Conservation (phyloP, 192 early-diverging fungal genomes). For the Jimgerdemannia lactiflua region DNA sequence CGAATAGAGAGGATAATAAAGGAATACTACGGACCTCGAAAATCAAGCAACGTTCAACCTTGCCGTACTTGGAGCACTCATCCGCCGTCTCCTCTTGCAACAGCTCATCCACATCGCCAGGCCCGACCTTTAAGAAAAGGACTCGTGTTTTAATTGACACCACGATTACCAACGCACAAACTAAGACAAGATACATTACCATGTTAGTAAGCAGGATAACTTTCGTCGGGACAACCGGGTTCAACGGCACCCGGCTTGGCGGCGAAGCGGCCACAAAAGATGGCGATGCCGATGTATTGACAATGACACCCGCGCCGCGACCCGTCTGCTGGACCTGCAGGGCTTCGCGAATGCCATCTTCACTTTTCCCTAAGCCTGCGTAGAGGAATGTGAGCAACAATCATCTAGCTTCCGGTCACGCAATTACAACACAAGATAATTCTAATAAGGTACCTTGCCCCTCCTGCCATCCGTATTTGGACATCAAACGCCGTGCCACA, state of each 20-base stretch:
- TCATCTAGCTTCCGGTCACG: neutral
- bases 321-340: slow-evolving; percentile 30
- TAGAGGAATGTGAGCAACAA: neutral
- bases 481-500: slow-evolving; percentile 27
- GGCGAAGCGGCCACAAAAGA: neutral
- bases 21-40: slow-evolving; percentile 46
- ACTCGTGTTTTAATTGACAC: too few relatives aligned
- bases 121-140: slow-evolving; percentile 33
- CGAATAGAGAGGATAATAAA: neutral
- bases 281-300: slow-evolving; percentile 13
- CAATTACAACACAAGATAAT: neutral
- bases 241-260: neutral
- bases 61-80: slow-evolving; percentile 77
- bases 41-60: slow-evolving; percentile 65
- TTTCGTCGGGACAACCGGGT: neutral
- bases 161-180: too few relatives aligned
- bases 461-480: slow-evolving; percentile 44
- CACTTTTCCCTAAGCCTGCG: slow-evolving; percentile 25
- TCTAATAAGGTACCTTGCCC: slow-evolving; percentile 28
- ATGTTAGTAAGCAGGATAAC: slow-evolving; percentile 74
- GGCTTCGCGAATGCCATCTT: slow-evolving; percentile 38
- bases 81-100: slow-evolving; percentile 73
- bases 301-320: slow-evolving; percentile 27
- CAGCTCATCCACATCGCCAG: slow-evolving; percentile 73
- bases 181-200: slow-evolving; percentile 20